Conservation (phyloP, 1,284 basidiomycete genomes). For the Moesziomyces sp. region DNA sequence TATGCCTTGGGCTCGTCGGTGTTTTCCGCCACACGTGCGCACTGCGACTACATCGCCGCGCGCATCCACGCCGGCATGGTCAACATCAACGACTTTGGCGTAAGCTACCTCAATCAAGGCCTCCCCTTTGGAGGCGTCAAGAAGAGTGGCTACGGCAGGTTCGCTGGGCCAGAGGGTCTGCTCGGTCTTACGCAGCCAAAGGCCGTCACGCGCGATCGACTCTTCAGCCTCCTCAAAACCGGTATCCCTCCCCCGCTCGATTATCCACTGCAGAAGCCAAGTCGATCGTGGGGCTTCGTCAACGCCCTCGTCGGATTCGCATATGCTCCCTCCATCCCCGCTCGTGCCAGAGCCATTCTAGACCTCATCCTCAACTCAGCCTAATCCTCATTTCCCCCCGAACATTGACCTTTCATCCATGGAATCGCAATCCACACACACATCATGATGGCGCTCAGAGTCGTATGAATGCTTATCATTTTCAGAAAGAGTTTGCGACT, state of each 20-base stretch:
- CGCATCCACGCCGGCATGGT: constrained; percentile 93
- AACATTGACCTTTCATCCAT: neutral
- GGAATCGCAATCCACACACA: neutral
- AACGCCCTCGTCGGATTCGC: constrained; percentile 28
- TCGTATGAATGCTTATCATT: neutral
- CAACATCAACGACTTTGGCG: constrained; percentile 85
- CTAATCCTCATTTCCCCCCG: neutral
- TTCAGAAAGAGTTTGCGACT: neutral
- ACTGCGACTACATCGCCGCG: constrained; percentile 82
- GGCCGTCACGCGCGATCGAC: constrained; percentile 84
- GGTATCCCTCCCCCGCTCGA: constrained; percentile 75
- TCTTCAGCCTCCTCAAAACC: constrained; percentile 84
- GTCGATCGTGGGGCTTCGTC: constrained; percentile 35
- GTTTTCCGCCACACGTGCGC: constrained; percentile 82
- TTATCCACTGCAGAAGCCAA: constrained; percentile 59
- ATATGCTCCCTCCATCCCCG: constrained; percentile 14
- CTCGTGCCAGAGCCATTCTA: constrained; percentile 8
- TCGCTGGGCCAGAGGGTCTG: constrained; percentile 84
- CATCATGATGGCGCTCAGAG: neutral
- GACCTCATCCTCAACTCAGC: constrained; percentile 20
- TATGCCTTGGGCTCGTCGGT: constrained; percentile 95
- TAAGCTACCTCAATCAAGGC: constrained; percentile 90
- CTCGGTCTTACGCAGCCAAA: constrained; percentile 86
- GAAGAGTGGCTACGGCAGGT: constrained; percentile 57
- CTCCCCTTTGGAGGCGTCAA: constrained; percentile 93